Base-by-base conservation (phyloP, 306 rosid species). In the Clitoria ternatea region DNA sequence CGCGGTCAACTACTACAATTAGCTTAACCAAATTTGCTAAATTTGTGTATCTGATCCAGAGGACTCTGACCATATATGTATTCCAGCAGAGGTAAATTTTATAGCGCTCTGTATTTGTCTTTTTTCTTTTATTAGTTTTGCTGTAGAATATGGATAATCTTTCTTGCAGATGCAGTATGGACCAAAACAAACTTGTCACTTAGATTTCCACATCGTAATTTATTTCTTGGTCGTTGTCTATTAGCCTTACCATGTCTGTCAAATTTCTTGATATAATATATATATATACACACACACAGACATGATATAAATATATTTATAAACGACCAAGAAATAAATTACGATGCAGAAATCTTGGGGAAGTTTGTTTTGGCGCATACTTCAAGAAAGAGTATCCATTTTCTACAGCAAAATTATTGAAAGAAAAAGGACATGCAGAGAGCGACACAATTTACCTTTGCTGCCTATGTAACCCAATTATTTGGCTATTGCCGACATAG, bases 1-100 rank as follows among this genome's bases (percentile, higher is more conserved):
- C 17, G 26, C 10, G 17, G 35, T 23, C 57, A 59, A 61, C 67
- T 10, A 47, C 1, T 4, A 35, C 6, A 15, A 7, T 59, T 19
- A 59, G 68, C 48, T 57, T n/a, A 65, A 53, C 81, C 27, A 30
- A 47, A 55, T 19, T 35, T 45, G 19, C 17, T n/a, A 18, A 61
- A 47, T 48, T 62, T 29, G n/a, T 17, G 14, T 3, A 36, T 2
- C 3, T 45, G 36, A 8, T 30, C 44, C 37, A 63, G 2, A 4
- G 5, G 24, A 62, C 43, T 12, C 13, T 64, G 79, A 74, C 23
- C 10, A 4, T 7, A 4, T 52, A n/a, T n/a, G n/a, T n/a, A n/a
- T n/a, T n/a, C n/a, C 42, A 37, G 26, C 17, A 4, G 7, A 54
- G 32, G 29, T 39, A 70, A 70, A 33, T 6, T 17, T 8, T 23